Conservation (phyloP, 805 yeast genomes). For the Brettanomyces naardenensis region DNA sequence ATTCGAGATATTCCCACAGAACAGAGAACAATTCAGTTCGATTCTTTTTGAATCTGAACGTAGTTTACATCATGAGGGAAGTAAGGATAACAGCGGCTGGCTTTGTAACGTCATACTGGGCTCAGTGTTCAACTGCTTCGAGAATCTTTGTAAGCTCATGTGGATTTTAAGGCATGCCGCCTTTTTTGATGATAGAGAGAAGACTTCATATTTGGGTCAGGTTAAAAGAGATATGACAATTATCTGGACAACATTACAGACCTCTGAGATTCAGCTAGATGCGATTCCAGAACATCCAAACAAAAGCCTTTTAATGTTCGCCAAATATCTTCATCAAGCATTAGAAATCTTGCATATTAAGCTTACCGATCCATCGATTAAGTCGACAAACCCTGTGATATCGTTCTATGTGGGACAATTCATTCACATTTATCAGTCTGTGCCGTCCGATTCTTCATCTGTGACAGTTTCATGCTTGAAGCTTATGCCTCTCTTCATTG, state of each 20-base stretch:
- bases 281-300: neutral
- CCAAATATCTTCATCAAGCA: conserved; percentile 20
- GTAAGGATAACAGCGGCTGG: conserved; percentile 18
- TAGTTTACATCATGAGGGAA: neutral
- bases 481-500: conserved; percentile 19
- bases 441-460: neutral
- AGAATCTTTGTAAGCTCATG: conserved; percentile 29
- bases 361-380: conserved; percentile 12
- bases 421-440: conserved; percentile 9
- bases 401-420: conserved; percentile 21
- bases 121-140: conserved; percentile 29
- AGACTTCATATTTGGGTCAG: conserved; percentile 7
- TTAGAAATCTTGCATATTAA: conserved; percentile 21
- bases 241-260: conserved; percentile 24
- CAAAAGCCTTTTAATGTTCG: conserved; percentile 8
- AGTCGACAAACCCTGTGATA: conserved; percentile 16
- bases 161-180: conserved; percentile 24
- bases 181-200: conserved; percentile 5
- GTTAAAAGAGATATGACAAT: conserved; percentile 20
- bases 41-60: conserved; percentile 4
- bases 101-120: conserved; percentile 32
- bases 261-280: conserved; percentile 22
- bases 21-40: conserved; percentile 17
- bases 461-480: conserved; percentile 9
- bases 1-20: conserved; percentile 25